Base-by-base conservation (phyloP, 1,284 basidiomycete genomes). In the Cutaneotrichosporon sp. region DNA sequence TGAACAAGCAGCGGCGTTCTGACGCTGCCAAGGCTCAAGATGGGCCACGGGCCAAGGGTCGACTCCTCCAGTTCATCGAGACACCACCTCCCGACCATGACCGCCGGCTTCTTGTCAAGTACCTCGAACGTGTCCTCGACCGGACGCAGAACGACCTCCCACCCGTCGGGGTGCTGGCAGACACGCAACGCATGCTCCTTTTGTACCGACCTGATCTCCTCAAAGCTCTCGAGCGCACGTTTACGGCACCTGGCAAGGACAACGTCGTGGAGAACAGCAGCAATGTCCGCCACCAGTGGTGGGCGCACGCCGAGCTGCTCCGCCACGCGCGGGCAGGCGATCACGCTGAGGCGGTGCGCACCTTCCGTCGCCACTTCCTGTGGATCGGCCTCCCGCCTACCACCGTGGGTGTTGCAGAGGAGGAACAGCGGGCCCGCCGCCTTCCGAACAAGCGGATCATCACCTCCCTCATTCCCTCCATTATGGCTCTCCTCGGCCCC, bases 301-400 rank as follows among this genome's bases (percentile, higher is more conserved):
- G 73, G 73, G 49, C 60, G 16, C 71, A 73, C 52, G 72, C 73
- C 4, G 56, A 68, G 22, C 66, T 76, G 25, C 55, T 71, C n/a
- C 67, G 68, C 4, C 59, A 65, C 22, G 57, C 56, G 14, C 38
- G 54, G 42, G 58, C 60, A 1, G 67, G 64, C 2, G 20, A 56
- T 10, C 67, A 72, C 52, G 36, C 53, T 1, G 65, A 65, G 4
- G 72, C 71, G 3, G 24, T 77, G 5, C 25, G 55, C 18, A 24
- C 56, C 4, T 77, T 75, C 59, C 50, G 62, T 8, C 11, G 63
- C 3, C 59, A 61, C 31, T 75, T 72, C 53, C 46, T 67, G 4
- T 77, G 73, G 75, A 33, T 68, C 31, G 75, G 75, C 2, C 49
- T 77, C 14, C 72, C 75, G 0, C 36, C 58, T 1, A 36, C 43